phyloP scores from a whole-genome alignment of 2,329 filamentous ascomycete species.

The Verticillium albo-atrum region DNA sequence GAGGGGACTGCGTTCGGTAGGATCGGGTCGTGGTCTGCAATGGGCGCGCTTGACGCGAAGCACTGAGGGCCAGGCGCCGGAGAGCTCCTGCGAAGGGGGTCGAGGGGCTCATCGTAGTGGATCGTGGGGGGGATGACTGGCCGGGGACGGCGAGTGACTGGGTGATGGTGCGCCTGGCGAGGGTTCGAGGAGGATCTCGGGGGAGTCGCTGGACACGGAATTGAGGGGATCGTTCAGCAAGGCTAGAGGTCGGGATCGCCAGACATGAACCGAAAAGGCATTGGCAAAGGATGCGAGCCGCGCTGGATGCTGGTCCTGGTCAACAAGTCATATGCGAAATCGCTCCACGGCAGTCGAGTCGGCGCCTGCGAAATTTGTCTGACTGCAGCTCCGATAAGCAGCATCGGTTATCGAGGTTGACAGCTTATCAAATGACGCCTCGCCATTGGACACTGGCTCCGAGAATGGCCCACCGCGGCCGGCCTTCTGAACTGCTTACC shows the following conservation, averaged over 20 bases:
- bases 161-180: background rate
- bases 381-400: conserved; percentile 13
- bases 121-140: background rate
- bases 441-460: background rate
- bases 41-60: conserved; percentile 23
- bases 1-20: background rate
- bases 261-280: background rate
- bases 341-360: background rate
- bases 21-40: conserved; percentile 11
- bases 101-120: background rate
- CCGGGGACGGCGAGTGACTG: background rate
- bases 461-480: background rate
- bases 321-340: background rate
- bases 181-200: background rate
- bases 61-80: conserved; percentile 23
- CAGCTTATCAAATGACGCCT: conserved; percentile 7
- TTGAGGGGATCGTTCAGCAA: background rate
- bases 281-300: background rate
- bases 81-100: conserved; percentile 16
- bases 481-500: background rate
- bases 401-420: conserved; percentile 19
- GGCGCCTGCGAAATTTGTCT: conserved; percentile 10
- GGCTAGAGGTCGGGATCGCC: background rate
- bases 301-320: background rate
- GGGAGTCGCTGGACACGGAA: background rate